These are phyloP conservation scores for Heteromeles arbutifolia DNA, from an alignment of 306 rosid species.

Conservation along the genomic window DNA sequence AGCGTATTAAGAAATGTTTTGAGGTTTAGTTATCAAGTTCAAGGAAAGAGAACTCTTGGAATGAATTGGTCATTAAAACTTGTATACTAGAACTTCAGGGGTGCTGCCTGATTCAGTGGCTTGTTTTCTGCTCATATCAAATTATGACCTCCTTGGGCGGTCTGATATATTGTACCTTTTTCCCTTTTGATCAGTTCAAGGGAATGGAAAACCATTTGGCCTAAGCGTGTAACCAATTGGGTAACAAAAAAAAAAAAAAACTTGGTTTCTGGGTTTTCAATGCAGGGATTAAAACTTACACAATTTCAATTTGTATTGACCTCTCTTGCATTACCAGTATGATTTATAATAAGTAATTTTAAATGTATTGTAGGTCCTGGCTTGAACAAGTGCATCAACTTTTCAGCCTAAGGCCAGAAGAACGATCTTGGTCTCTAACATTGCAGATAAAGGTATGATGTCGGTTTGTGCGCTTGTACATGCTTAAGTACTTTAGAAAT, in stretches of 20 bases:
- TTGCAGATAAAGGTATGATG: slow-evolving; percentile 61
- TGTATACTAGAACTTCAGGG: neutral
- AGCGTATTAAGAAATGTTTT: neutral
- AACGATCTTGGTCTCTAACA: slow-evolving; percentile 55
- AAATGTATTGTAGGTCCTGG: slow-evolving; percentile 57
- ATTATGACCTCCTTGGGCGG: neutral
- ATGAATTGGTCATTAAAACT: neutral
- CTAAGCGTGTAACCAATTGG: neutral
- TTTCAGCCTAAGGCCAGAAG: slow-evolving; percentile 26
- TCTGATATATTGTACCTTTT: neutral
- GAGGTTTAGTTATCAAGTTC: neutral
- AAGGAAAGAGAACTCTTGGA: neutral
- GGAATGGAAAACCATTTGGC: neutral
- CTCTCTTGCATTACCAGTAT: neutral
- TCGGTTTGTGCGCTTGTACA: neutral
- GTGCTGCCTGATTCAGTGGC: neutral
- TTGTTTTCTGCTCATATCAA: neutral
- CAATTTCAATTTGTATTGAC: neutral
- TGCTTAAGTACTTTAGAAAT: neutral
- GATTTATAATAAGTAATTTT: neutral
- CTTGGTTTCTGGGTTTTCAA: neutral
- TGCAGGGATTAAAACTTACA: neutral
- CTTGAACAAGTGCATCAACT: slow-evolving; percentile 52
- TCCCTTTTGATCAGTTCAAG: neutral
- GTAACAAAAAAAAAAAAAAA: neutral